Evolutionary conservation across 208 protist species (phyloP).

Genomic region (Trypanosoma mega): DNA sequence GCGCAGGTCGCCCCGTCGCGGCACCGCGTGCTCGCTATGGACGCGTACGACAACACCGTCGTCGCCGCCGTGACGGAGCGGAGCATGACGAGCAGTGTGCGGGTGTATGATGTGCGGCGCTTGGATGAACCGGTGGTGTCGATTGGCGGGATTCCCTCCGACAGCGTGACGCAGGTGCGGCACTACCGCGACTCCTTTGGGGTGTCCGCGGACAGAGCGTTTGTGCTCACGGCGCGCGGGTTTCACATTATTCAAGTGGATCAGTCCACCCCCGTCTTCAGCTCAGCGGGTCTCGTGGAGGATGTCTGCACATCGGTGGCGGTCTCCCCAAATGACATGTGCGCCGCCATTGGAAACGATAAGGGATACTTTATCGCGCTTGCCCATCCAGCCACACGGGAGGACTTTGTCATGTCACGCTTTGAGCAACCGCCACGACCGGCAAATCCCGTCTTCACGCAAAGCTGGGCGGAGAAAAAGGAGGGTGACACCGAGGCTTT

Average conservation of each 20-base stretch:
- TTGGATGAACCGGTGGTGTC: slow-evolving; percentile 55
- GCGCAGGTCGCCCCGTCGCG: slow-evolving; percentile 44
- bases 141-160: slow-evolving; percentile 60
- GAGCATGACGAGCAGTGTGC: slow-evolving; percentile 63
- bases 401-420: slow-evolving; percentile 82
- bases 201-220: slow-evolving; percentile 48
- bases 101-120: slow-evolving; percentile 83
- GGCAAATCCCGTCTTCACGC: slow-evolving; percentile 43
- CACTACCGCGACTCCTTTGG: slow-evolving; percentile 75
- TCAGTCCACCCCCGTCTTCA: slow-evolving; percentile 57
- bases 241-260: slow-evolving; percentile 85
- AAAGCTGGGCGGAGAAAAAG: slow-evolving; percentile 69
- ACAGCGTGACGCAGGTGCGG: slow-evolving; percentile 69
- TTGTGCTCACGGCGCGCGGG: slow-evolving; percentile 63
- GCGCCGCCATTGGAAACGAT: slow-evolving; percentile 85
- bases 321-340: slow-evolving; percentile 76
- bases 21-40: slow-evolving; percentile 70
- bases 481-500: slow-evolving; percentile 45
- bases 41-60: slow-evolving; percentile 79
- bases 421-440: slow-evolving; percentile 62
- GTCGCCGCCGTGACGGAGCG: slow-evolving; percentile 70
- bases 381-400: slow-evolving; percentile 63
- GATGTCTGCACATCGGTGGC: slow-evolving; percentile 62
- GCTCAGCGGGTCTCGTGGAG: slow-evolving; percentile 49
- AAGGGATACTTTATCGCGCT: slow-evolving; percentile 80